These are phyloP conservation scores for Penicillium maclennaniae DNA, from an alignment of 495 filamentous ascomycete species.

Conservation along the genomic window DNA sequence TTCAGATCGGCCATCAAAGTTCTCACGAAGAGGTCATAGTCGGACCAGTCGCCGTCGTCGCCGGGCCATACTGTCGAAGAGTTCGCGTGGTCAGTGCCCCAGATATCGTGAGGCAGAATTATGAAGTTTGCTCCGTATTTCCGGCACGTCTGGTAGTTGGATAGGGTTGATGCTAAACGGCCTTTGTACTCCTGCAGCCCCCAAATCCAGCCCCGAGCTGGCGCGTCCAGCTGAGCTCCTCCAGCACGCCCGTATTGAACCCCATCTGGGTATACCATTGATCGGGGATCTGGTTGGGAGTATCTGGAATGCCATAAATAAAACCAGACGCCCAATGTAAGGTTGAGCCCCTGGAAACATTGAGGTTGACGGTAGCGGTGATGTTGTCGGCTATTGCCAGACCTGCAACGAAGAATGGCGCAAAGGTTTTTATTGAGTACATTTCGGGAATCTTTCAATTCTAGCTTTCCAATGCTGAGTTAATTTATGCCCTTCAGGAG, in stretches of 20 bases:
- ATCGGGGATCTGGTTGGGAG: slow-evolving; percentile 24
- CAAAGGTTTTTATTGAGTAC: background rate
- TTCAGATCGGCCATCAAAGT: slow-evolving; percentile 31
- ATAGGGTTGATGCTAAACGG: slow-evolving; percentile 35
- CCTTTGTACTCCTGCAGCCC: slow-evolving; percentile 20
- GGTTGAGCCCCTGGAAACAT: slow-evolving; percentile 8
- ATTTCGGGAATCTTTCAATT: background rate
- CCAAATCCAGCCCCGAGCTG: slow-evolving; percentile 21
- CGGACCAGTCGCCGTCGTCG: slow-evolving; percentile 37
- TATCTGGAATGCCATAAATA: slow-evolving; percentile 35
- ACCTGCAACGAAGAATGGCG: background rate
- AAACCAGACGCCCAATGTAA: slow-evolving; percentile 28
- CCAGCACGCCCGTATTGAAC: slow-evolving; percentile 20
- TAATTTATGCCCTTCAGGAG: no score
- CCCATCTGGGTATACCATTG: slow-evolving; percentile 22
- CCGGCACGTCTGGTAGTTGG: slow-evolving; percentile 36
- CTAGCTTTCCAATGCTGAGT: no score
- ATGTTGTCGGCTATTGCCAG: slow-evolving; percentile 10
- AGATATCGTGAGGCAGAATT: slow-evolving; percentile 40
- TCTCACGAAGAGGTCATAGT: slow-evolving; percentile 32
- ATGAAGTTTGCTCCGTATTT: slow-evolving; percentile 36
- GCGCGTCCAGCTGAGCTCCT: slow-evolving; percentile 20
- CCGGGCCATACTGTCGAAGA: slow-evolving; percentile 28
- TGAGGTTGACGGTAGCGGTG: slow-evolving; percentile 12
- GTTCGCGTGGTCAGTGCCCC: slow-evolving; percentile 33